A percentile compares a stretch with the other conserved stretches of the same genome.
phyloP scores from a whole-genome alignment of 352 stramenopile genomes.

The Halophytophthora polymorphica region DNA sequence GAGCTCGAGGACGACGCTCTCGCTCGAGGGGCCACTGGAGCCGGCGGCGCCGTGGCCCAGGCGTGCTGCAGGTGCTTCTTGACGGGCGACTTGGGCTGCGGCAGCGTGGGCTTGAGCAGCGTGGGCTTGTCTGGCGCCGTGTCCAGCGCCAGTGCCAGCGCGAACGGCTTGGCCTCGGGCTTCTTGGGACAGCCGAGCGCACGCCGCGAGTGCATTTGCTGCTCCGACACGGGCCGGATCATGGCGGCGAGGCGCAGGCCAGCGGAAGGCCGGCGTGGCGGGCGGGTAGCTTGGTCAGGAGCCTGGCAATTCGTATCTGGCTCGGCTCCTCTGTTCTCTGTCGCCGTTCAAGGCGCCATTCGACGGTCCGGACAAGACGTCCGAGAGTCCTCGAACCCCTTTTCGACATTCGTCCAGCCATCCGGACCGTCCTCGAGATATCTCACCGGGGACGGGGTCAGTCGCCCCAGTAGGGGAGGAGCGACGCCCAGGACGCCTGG shows the following conservation, averaged over 20 bases:
- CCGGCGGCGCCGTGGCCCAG: constrained; percentile 3
- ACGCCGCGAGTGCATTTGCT: constrained; percentile 13
- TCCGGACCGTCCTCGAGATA: no score
- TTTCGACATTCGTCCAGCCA: no score
- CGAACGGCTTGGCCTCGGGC: constrained; percentile 5
- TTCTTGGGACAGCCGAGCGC: constrained; percentile 7
- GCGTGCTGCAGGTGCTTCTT: constrained; percentile 53
- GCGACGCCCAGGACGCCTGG: no score
- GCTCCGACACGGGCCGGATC: constrained; percentile 23
- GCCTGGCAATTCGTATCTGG: constrained; percentile 19
- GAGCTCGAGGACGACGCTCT: no score
- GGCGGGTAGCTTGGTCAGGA: constrained; percentile 10
- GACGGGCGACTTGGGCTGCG: constrained; percentile 36
- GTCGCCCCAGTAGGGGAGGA: no score
- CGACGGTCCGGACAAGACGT: no score
- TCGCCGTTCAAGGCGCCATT: no score
- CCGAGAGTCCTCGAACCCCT: no score
- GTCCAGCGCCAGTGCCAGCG: constrained; percentile 1
- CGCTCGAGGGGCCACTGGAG: not conserved
- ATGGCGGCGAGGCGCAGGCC: constrained; percentile 3
- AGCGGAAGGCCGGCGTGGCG: not conserved
- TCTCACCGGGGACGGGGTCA: no score
- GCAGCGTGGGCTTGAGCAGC: not conserved
- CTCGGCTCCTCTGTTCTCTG: no score
- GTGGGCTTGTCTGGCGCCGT: no score